Conservation (phyloP, 2,329 filamentous ascomycete genomes). For the Aureobasidium sp. region DNA sequence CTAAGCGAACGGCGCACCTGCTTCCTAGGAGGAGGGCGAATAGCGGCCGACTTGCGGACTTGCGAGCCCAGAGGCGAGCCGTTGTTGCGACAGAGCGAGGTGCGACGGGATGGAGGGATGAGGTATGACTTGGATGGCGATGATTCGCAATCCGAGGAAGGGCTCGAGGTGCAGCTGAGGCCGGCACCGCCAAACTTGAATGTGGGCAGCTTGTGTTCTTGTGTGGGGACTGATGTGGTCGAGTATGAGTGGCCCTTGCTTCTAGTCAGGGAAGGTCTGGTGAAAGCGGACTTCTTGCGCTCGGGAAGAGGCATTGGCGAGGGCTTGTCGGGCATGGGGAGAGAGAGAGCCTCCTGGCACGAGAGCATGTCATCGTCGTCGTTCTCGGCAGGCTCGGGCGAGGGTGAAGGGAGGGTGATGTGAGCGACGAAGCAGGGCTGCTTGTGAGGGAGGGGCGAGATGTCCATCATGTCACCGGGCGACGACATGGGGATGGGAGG, state of each 20-base stretch:
- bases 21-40: conserved; percentile 68
- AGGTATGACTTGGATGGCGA: conserved; percentile 51
- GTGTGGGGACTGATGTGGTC: conserved; percentile 53
- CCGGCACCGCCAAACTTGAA: conserved; percentile 16
- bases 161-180: conserved; percentile 43
- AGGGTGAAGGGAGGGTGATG: conserved; percentile 64
- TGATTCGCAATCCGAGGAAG: conserved; percentile 64
- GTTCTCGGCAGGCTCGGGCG: conserved; percentile 47
- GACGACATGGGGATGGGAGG: conserved; percentile 80
- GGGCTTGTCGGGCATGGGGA: conserved; percentile 1
- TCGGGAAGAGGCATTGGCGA: conserved; percentile 4
- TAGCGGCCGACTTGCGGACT: conserved; percentile 53
- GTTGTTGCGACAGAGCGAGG: conserved; percentile 58
- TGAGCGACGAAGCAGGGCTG: conserved; percentile 45
- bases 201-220: conserved; percentile 13
- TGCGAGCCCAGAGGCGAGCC: conserved; percentile 68
- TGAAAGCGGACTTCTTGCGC: conserved; percentile 13
- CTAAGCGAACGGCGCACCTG: conserved; percentile 87
- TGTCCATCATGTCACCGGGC: conserved; percentile 81
- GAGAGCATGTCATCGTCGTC: conserved; percentile 14
- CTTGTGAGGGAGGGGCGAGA: conserved; percentile 90
- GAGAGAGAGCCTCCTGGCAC: conserved; percentile 6
- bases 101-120: conserved; percentile 54
- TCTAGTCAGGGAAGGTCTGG: conserved; percentile 62
- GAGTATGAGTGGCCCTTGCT: conserved; percentile 59